Conservation (phyloP, 768 basidiomycete species). For the Paxillus rubicundulus region DNA sequence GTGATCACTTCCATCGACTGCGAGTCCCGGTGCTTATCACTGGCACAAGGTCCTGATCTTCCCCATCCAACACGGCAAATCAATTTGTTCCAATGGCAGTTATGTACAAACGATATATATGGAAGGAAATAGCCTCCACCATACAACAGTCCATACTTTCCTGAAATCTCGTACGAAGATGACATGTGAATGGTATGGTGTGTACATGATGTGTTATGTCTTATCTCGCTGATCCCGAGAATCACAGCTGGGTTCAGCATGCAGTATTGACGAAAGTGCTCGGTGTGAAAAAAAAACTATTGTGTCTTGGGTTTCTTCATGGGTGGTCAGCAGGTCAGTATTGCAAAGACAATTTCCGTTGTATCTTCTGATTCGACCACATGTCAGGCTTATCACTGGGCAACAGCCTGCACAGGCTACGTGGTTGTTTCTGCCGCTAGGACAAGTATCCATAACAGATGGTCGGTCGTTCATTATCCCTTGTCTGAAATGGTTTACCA, state of each 20-base stretch:
- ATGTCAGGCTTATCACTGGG: slow-evolving; percentile 51
- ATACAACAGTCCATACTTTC: slow-evolving; percentile 59
- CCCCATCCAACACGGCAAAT: slow-evolving; percentile 59
- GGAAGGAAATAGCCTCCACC: slow-evolving; percentile 42
- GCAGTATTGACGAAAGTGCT: slow-evolving; percentile 48
- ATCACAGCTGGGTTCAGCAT: slow-evolving; percentile 50
- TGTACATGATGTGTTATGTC: background rate
- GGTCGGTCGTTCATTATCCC: slow-evolving; percentile 32
- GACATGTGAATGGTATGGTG: slow-evolving; percentile 43
- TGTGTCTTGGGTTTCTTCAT: slow-evolving; percentile 56
- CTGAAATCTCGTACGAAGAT: slow-evolving; percentile 53
- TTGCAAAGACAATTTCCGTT: background rate
- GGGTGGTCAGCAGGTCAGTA: slow-evolving; percentile 51
- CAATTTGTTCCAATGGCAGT: background rate
- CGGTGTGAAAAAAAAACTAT: slow-evolving; percentile 42
- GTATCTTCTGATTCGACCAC: background rate
- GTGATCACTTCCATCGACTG: slow-evolving; percentile 3
- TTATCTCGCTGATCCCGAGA: background rate
- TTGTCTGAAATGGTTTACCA: background rate
- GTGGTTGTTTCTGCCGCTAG: slow-evolving; percentile 51
- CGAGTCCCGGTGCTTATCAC: background rate
- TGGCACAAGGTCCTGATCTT: slow-evolving; percentile 45
- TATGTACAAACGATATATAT: background rate
- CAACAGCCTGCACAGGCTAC: slow-evolving; percentile 52
- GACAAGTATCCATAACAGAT: slow-evolving; percentile 53